Base-by-base conservation (phyloP, 2,329 filamentous ascomycete species). In the Nectriaceae sp. region DNA sequence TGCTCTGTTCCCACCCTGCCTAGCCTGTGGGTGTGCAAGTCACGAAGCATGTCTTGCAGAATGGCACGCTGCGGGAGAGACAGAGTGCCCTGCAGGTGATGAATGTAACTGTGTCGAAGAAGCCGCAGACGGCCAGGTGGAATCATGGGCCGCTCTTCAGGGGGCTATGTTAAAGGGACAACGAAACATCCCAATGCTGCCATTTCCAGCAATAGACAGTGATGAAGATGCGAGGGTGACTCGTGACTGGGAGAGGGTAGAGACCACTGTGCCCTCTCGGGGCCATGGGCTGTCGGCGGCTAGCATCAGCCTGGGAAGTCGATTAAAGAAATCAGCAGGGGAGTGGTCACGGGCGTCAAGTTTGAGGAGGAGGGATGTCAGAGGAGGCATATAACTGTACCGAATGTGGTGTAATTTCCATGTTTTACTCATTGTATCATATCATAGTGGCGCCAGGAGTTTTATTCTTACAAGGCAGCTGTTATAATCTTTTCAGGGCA, bases 51-150 rank as follows among this genome's bases (percentile, higher is more conserved):
- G 84, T 53, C 71, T 83, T 15, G 74, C 73, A 3, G 79, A 82
- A 58, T 84, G 82, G 80, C 79, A 83, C 55, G 75, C 71, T 5
- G 74, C 75, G 5, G 79, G 79, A 19, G 80, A 83, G 63, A 76
- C 69, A 2, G 66, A 76, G 40, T 87, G 84, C 47, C 81, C 83
- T 0, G 83, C 81, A 0, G 83, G 83, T 2, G 84, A 86, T 59
- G 84, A 86, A 61, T 87, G 84, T 59, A 72, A 80, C 49, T 87
- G 84, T 56, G 73, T 78, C 0, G 72, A 78, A 13, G 78, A 84
- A 53, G 82, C 83, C 1, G 72, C 70, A 47, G 75, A 71, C 40
- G 82, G 80, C 1, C 73, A 82, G 35, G 76, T 85, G 8, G 83
- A 85, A 63, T 82, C 79, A 18, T 84, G 83, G 79, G 76, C 77